These are phyloP conservation scores for Aspergillus pseudoviridinutans DNA, from an alignment of 2,329 filamentous ascomycete species.

Conservation along the genomic window DNA sequence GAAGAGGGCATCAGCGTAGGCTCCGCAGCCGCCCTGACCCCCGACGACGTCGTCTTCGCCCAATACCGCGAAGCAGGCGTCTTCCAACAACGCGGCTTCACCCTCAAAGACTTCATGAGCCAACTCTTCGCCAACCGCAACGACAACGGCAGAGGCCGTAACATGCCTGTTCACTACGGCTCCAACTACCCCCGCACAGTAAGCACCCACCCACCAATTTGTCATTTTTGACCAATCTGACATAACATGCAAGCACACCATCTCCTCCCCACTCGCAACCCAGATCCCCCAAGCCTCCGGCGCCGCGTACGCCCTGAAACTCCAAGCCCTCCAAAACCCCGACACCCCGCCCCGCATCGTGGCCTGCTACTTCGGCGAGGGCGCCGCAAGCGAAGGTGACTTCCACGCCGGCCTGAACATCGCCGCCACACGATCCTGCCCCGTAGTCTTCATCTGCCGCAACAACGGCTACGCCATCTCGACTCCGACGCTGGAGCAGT, in stretches of 20 bases:
- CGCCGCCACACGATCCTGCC: conserved; percentile 81
- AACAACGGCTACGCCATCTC: conserved; percentile 93
- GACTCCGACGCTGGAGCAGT: conserved; percentile 85
- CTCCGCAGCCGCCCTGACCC: conserved; percentile 75
- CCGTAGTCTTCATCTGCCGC: conserved; percentile 83
- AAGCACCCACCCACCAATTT: conserved; percentile 28
- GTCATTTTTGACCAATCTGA: conserved; percentile 1
- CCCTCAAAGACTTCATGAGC: conserved; percentile 85
- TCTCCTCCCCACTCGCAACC: conserved; percentile 80
- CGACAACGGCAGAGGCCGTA: conserved; percentile 76
- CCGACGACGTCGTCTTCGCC: conserved; percentile 84
- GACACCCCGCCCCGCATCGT: conserved; percentile 65
- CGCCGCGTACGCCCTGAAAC: conserved; percentile 81
- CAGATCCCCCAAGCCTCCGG: conserved; percentile 86
- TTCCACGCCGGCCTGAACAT: conserved; percentile 91
- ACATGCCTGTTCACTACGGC: conserved; percentile 98
- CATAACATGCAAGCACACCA: conserved; percentile 71
- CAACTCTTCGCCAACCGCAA: conserved; percentile 86
- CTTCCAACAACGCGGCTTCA: conserved; percentile 84
- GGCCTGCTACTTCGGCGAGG: conserved; percentile 85
- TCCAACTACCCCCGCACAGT: conserved; percentile 79
- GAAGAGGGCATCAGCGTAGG: conserved; percentile 94
- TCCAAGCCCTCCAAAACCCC: conserved; percentile 71
- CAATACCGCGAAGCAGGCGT: conserved; percentile 95
- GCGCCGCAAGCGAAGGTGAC: conserved; percentile 84